phyloP scores from a whole-genome alignment of 2,329 filamentous ascomycete genomes.

The Cladosporium austrohemisphaericum region DNA sequence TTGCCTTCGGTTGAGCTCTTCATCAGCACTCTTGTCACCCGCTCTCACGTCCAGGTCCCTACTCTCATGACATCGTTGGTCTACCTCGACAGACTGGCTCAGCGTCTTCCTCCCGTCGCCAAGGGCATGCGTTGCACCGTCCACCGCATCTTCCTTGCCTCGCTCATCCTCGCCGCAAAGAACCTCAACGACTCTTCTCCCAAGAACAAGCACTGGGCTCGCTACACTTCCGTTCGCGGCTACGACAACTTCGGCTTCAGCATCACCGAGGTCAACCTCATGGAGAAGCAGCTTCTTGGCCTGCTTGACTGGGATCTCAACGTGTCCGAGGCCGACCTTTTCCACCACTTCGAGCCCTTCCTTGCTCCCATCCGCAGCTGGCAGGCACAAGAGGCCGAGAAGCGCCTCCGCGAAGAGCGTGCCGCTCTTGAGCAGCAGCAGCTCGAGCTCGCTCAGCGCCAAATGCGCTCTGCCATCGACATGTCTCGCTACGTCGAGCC shows the following conservation, averaged over 20 bases:
- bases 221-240: slow-evolving; percentile 74
- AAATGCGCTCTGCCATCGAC: slow-evolving; percentile 26
- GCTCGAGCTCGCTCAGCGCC: slow-evolving; percentile 39
- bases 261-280: slow-evolving; percentile 93
- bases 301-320: slow-evolving; percentile 91
- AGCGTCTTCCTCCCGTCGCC: slow-evolving; percentile 84
- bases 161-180: slow-evolving; percentile 84
- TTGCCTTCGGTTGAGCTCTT: slow-evolving; percentile 84
- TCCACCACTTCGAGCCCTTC: slow-evolving; percentile 82
- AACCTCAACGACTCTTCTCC: slow-evolving; percentile 97
- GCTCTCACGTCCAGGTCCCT: slow-evolving; percentile 93
- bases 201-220: slow-evolving; percentile 99
- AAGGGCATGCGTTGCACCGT: slow-evolving; percentile 96
- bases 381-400: slow-evolving; percentile 53
- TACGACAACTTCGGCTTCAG: slow-evolving; percentile 83
- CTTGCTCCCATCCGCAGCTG: slow-evolving; percentile 73
- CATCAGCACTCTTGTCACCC: slow-evolving; percentile 84
- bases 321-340: slow-evolving; percentile 80
- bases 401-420: slow-evolving; percentile 44
- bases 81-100: slow-evolving; percentile 81
- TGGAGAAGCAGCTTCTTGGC: slow-evolving; percentile 98
- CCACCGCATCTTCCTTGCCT: slow-evolving; percentile 92
- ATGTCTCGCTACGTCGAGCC: slow-evolving; percentile 35
- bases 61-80: slow-evolving; percentile 96
- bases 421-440: slow-evolving; percentile 32